Conservation (phyloP, 805 yeast species). For the Teunomyces gatunensis region DNA sequence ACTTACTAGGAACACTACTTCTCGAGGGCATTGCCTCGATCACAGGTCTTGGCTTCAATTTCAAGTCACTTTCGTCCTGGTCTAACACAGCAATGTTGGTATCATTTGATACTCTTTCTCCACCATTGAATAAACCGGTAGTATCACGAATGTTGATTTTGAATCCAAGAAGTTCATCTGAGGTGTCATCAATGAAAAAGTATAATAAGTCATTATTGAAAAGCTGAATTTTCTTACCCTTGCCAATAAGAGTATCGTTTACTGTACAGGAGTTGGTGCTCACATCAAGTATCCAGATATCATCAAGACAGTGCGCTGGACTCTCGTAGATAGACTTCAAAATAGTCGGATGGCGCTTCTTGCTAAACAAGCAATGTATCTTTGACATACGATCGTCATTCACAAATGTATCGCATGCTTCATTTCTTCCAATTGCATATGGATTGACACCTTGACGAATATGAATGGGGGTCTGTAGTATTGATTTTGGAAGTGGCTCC, state of each 20-base stretch:
- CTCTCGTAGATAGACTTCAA: slow-evolving; percentile 56
- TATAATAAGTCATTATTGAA: slow-evolving; percentile 65
- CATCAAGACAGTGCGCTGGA: slow-evolving; percentile 72
- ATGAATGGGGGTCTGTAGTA: slow-evolving; percentile 45
- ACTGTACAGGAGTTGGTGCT: slow-evolving; percentile 80
- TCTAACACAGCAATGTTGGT: not conserved
- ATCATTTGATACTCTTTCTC: slow-evolving; percentile 23
- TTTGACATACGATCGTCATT: slow-evolving; percentile 80
- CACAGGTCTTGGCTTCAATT: slow-evolving; percentile 24
- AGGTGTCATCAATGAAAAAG: slow-evolving; percentile 59
- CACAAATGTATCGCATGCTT: slow-evolving; percentile 57
- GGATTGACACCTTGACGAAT: slow-evolving; percentile 68
- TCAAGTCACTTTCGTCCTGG: slow-evolving; percentile 26
- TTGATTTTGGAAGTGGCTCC: slow-evolving; percentile 31
- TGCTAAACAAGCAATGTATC: slow-evolving; percentile 69
- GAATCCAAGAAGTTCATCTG: slow-evolving; percentile 54
- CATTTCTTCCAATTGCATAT: slow-evolving; percentile 72
- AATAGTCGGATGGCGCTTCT: slow-evolving; percentile 58
- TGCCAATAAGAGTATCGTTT: slow-evolving; percentile 57
- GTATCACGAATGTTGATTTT: slow-evolving; percentile 52
- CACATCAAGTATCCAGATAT: slow-evolving; percentile 75
- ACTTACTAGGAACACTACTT: not conserved
- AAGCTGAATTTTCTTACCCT: slow-evolving; percentile 59
- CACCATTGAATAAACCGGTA: slow-evolving; percentile 62
- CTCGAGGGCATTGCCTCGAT: slow-evolving; percentile 12